Conservation (phyloP, 371 early-diverging fungal genomes). For the Actinomucor elegans region DNA sequence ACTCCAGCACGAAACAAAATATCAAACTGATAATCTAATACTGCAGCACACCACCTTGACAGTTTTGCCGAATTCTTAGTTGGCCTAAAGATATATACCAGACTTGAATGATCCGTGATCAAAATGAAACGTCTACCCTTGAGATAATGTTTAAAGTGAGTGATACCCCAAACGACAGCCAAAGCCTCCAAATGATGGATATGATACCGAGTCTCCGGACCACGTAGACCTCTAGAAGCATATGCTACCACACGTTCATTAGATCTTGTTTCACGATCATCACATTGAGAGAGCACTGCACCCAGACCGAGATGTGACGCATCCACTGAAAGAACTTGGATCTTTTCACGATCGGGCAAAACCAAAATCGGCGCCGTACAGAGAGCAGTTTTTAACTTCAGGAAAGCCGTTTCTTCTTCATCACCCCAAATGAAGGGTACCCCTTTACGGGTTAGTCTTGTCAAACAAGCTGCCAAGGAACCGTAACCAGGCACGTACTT, state of each 20-base stretch:
- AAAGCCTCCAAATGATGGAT: too few relatives aligned
- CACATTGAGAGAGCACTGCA: conserved; percentile 27
- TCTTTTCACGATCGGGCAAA: conserved; percentile 21
- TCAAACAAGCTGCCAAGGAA: conserved; percentile 19
- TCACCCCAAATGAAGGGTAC: conserved; percentile 16
- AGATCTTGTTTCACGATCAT: conserved; percentile 16
- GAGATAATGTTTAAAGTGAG: too few relatives aligned
- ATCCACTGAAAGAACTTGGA: conserved; percentile 35
- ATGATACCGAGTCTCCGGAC: conserved; percentile 17
- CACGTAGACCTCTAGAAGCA: conserved; percentile 16
- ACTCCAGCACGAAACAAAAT: too few relatives aligned
- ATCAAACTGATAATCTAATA: too few relatives aligned
- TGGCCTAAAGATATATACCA: background rate
- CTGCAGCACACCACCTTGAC: conserved; percentile 20
- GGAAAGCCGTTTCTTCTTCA: conserved; percentile 25
- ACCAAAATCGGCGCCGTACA: conserved; percentile 28
- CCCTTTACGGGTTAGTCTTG: conserved; percentile 18
- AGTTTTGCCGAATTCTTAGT: conserved; percentile 10
- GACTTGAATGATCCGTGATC: too few relatives aligned
- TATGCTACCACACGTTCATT: conserved; percentile 22
- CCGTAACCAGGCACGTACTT: conserved; percentile 31
- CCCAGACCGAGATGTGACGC: conserved; percentile 31
- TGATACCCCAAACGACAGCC: too few relatives aligned
- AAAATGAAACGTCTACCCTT: conserved; percentile 22
- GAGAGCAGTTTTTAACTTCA: conserved; percentile 21